Percentiles rank a stretch among this genome's conserved stretches.
Evolutionary conservation across 2,329 filamentous ascomycete genomes (phyloP).

Genomic region (Scorias spongiosa): DNA sequence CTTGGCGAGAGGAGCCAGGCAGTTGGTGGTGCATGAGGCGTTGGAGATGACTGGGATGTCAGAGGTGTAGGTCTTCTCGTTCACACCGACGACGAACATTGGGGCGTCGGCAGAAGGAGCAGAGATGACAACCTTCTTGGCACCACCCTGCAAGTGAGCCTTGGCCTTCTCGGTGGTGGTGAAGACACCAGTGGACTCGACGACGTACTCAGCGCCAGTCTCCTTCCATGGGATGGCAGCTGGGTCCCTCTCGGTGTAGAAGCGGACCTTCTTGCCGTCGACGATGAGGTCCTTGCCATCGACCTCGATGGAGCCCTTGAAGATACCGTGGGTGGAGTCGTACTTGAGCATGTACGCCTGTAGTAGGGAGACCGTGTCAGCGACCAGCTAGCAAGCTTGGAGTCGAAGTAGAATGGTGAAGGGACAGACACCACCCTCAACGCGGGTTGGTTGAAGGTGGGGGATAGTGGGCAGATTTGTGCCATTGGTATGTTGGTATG

Average conservation of each 20-base stretch:
- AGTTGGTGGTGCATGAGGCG: slow-evolving; percentile 99
- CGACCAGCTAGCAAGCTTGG: too few species aligned
- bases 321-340: slow-evolving; percentile 89
- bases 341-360: slow-evolving; percentile 99
- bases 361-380: too few species aligned
- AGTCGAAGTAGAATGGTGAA: too few species aligned
- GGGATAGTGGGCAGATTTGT: not conserved
- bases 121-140: slow-evolving; percentile 84
- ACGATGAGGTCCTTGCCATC: slow-evolving; percentile 60
- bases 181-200: slow-evolving; percentile 98
- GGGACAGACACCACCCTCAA: too few species aligned
- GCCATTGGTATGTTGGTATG: not conserved
- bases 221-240: slow-evolving; percentile 78
- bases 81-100: slow-evolving; percentile 99
- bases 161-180: slow-evolving; percentile 94
- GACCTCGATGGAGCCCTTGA: slow-evolving; percentile 80
- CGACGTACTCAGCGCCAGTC: slow-evolving; percentile 79
- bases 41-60: slow-evolving; percentile 93
- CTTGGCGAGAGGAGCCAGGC: slow-evolving; percentile 97
- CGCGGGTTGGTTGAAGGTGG: too few species aligned
- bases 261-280: slow-evolving; percentile 89
- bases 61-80: slow-evolving; percentile 84
- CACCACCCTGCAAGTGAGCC: slow-evolving; percentile 87
- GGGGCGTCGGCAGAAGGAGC: slow-evolving; percentile 88
- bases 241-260: slow-evolving; percentile 89